Evolutionary conservation across 441 rosid genomes (phyloP), one percentile per base, ranked within the genome.

Genomic region (Isatis lusitanica): DNA sequence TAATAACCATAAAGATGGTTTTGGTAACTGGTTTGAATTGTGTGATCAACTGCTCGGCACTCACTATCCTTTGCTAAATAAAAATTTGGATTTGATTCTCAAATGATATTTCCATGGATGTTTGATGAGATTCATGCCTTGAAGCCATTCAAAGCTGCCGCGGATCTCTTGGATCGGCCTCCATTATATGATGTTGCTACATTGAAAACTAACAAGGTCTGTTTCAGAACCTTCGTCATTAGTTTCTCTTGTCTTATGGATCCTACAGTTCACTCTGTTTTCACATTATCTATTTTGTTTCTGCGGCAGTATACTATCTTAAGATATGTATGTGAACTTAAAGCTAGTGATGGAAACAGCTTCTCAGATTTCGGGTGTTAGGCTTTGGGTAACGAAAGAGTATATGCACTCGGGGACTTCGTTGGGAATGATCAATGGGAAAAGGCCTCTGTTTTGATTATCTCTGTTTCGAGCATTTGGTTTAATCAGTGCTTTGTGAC

Each of bases 21-120:
- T 68, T 77, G 82, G 99, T 95, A 8, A 69, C 52, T 71, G 42
- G 24, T 42, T 58, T 8, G 3, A 15, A 60, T 9, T 39, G 7
- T 10, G 66, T 52, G 51, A 47, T 67, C 11, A 52, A 35, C 3
- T 63, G 6, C 63, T 53, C 3, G 9, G 61, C 21, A 55, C 16
- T 42, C 63, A 51, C 42, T 15, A 57, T 64, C 61, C 21, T 47
- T 63, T 17, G 47, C 40, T 50, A 63, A 53, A 44, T 1, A 5
- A 55, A 6, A 28, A 13, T 38, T 36, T 30, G 56, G 73, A 39
- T 66, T 46, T 59, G 44, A 50, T 71, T 53, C n/a, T 68, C 61
- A 95, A 98, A 95, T 92, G 96, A 72, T 89, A 65, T 90, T 89
- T 73, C 96, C 97, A 16, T 92, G 99, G 98, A 89, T 92, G 96